Percentiles rank a stretch among this genome's conserved stretches.
Evolutionary conservation across 192 early-diverging fungal species (phyloP).

Genomic region (Podila verticillata): DNA sequence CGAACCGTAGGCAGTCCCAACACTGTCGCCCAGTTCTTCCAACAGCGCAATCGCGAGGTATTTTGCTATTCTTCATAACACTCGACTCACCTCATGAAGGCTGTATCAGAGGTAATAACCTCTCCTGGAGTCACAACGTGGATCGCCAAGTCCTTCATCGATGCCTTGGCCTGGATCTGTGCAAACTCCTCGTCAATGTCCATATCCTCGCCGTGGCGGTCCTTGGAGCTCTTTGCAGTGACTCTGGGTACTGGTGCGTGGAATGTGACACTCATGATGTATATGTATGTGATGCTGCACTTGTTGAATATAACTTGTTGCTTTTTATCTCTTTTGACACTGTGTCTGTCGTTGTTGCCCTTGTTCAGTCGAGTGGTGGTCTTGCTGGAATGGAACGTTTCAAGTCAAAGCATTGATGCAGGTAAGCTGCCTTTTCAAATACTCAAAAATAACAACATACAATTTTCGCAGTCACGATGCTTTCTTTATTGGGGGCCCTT

Average conservation of each 20-base stretch:
- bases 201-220: slow-evolving; percentile 32
- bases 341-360: not conserved
- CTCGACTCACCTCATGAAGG: slow-evolving; percentile 72
- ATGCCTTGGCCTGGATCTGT: not conserved
- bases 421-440: not conserved
- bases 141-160: slow-evolving; percentile 13
- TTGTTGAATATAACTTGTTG: not conserved
- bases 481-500: not conserved
- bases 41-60: not conserved
- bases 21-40: not conserved
- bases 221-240: not conserved
- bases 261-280: slow-evolving; percentile 32
- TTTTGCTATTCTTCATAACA: slow-evolving; percentile 12
- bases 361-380: not conserved
- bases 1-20: too few relatives aligned
- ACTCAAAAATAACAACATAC: not conserved
- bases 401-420: not conserved
- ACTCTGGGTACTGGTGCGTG: slow-evolving; percentile 21
- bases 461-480: not conserved
- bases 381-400: not conserved
- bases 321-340: not conserved
- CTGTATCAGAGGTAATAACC: slow-evolving; percentile 73
- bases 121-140: slow-evolving; percentile 84
- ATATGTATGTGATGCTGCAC: not conserved
- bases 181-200: slow-evolving; percentile 43